Percentiles rank a stretch among this genome's conserved stretches.
phyloP scores from a whole-genome alignment of 1,284 basidiomycete species.

The Pisolithus thermaeus region DNA sequence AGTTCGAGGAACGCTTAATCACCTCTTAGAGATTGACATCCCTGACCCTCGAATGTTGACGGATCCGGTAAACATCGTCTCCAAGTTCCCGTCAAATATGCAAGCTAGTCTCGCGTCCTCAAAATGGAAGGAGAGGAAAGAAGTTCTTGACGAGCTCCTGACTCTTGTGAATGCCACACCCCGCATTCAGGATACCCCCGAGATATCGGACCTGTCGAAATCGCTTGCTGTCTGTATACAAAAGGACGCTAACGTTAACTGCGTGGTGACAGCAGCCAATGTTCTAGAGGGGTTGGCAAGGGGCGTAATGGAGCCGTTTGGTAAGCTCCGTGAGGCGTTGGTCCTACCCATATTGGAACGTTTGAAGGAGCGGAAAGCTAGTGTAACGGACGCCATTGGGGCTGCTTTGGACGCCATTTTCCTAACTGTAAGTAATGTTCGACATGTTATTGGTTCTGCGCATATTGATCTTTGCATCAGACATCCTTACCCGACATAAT shows the following conservation, averaged over 20 bases:
- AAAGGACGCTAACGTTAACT: constrained; percentile 93
- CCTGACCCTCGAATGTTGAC: constrained; percentile 81
- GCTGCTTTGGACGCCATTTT: constrained; percentile 89
- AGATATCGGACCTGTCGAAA: constrained; percentile 69
- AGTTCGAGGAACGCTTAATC: constrained; percentile 9
- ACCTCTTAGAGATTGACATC: constrained; percentile 36
- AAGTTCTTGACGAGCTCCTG: constrained; percentile 82
- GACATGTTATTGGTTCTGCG: constrained; percentile 4
- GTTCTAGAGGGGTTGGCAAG: constrained; percentile 86
- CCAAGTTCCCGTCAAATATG: constrained; percentile 72
- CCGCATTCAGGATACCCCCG: constrained; percentile 74
- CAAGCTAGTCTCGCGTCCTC: constrained; percentile 75
- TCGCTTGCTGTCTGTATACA: constrained; percentile 79
- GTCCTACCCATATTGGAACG: constrained; percentile 83
- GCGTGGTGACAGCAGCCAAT: constrained; percentile 85
- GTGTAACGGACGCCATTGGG: constrained; percentile 86
- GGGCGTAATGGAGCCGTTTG: constrained; percentile 74
- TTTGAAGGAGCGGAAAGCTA: constrained; percentile 91
- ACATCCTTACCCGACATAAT: constrained; percentile 78
- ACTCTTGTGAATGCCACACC: constrained; percentile 69
- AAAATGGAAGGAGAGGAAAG: constrained; percentile 99
- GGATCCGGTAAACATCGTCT: constrained; percentile 77
- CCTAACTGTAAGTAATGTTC: constrained; percentile 53
- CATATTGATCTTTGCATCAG: constrained; percentile 38
- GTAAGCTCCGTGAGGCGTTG: constrained; percentile 67